phyloP scores from a whole-genome alignment of 306 rosid genomes.

The Vigna angularis region DNA sequence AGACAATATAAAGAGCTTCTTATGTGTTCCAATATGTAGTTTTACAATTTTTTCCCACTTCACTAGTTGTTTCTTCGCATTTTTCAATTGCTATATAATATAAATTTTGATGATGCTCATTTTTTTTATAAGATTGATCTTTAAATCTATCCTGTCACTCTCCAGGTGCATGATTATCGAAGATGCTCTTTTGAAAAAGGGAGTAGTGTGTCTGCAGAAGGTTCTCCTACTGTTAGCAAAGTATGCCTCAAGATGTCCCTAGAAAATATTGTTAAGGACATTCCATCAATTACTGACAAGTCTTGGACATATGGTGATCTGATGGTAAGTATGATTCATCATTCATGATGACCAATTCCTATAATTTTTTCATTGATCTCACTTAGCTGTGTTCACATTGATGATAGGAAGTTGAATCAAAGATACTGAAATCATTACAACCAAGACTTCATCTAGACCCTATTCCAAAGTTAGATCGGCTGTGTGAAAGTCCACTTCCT shows the following conservation, averaged over 20 bases:
- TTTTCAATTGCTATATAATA: constrained; percentile 34
- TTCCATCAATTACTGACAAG: constrained; percentile 80
- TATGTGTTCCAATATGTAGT: constrained; percentile 12
- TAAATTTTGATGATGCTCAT: constrained; percentile 12
- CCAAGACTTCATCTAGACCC: constrained; percentile 91
- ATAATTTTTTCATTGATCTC: constrained; percentile 40
- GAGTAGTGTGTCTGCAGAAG: constrained; percentile 55
- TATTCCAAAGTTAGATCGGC: constrained; percentile 79
- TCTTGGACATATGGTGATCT: constrained; percentile 98
- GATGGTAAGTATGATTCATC: constrained; percentile 70
- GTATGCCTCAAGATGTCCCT: constrained; percentile 86
- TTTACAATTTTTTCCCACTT: constrained; percentile 4
- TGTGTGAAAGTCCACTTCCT: constrained; percentile 67
- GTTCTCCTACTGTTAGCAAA: constrained; percentile 65
- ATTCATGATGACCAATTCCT: constrained; percentile 33
- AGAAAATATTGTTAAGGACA: constrained; percentile 97
- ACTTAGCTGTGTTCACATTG: constrained; percentile 39
- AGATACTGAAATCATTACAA: constrained; percentile 81
- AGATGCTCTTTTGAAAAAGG: constrained; percentile 72
- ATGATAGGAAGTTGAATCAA: constrained; percentile 87
- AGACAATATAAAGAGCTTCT: constrained; percentile 12
- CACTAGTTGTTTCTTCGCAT: constrained; percentile 11
- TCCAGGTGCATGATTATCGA: constrained; percentile 90
- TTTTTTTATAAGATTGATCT: constrained; percentile 36
- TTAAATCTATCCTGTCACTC: constrained; percentile 36